Evolutionary conservation across 805 yeast species (phyloP).

Genomic region (Barnettozyma pratensis): DNA sequence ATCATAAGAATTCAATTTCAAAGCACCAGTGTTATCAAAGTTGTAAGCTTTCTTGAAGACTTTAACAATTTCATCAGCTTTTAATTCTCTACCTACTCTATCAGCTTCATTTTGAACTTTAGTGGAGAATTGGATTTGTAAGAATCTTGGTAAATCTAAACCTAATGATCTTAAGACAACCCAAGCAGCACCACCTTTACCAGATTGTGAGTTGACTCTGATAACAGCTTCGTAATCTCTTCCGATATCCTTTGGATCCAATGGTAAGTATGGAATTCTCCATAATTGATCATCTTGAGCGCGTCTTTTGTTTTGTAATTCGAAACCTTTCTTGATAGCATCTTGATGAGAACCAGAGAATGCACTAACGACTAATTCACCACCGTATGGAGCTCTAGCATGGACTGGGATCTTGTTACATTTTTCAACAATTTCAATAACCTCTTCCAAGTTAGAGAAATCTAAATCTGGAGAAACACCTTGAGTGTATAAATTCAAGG

Average conservation of each 20-base stretch:
- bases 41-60: conserved; percentile 55
- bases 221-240: conserved; percentile 78
- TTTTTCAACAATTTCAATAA: conserved; percentile 66
- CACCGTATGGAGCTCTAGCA: conserved; percentile 77
- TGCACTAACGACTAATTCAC: conserved; percentile 74
- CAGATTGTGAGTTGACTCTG: conserved; percentile 82
- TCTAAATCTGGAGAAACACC: conserved; percentile 71
- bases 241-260: conserved; percentile 79
- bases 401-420: conserved; percentile 74
- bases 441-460: conserved; percentile 60
- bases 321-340: conserved; percentile 65
- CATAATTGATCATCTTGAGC: conserved; percentile 47
- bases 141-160: conserved; percentile 64
- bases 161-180: conserved; percentile 65
- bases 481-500: conserved; percentile 72
- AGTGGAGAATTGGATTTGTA: conserved; percentile 64
- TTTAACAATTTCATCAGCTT: conserved; percentile 56
- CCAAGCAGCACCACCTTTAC: conserved; percentile 89
- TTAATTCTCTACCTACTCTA: conserved; percentile 60
- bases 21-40: conserved; percentile 33
- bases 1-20: conserved; percentile 38
- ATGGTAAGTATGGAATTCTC: conserved; percentile 73
- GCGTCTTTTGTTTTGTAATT: conserved; percentile 45
- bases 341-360: conserved; percentile 73
- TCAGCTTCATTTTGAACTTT: conserved; percentile 65